Base-by-base conservation (phyloP, 257 asterid species). In the Fraxinus pennsylvanica region DNA sequence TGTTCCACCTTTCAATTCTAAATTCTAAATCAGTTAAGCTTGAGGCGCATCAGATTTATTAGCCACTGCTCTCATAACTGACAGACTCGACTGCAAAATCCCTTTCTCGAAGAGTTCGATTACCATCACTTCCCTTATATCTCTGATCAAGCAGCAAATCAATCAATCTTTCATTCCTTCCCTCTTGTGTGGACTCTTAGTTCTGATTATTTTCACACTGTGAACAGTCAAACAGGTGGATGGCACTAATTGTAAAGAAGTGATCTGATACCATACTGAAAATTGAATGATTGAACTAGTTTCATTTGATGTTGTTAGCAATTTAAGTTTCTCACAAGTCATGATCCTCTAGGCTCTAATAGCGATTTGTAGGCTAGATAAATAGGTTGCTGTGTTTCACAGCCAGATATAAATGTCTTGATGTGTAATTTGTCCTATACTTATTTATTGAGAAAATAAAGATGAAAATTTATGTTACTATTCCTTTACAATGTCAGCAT, bases 171-270 rank as follows among this genome's bases (percentile, higher is more conserved):
- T 45, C 1, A 5, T 45, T 45, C 54, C 54, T 2, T 45, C 19
- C 6, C 13, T 45, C 54, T 45, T 45, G 21, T 59, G 30, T n/a
- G 10, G 41, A 38, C 69, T 22, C 14, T 21, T 25, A 22, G 7
- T 9, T 63, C 33, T 63, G 6, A 22, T 63, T 22, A 63, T 4
- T 63, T 7, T 21, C 2, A 1, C 10, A 3, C 25, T 6, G 22
- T 54, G 19, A 22, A 63, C 68, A 59, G 32, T 14, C 3, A 4
- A n/a, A 59, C 35, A 27, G 17, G 27, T 63, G 19, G 82, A 75
- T 74, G 82, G 35, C 65, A 36, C 61, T 74, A 45, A 30, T 69
- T 78, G 27, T 38, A 71, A 59, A 38, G 78, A 75, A 67, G 71
- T 36, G 68, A 15, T 73, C 43, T 66, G 25, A 22, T 32, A 10